These are phyloP conservation scores for Debaryomycetaceae sp. DNA, from an alignment of 1,139 yeast genomes.

Conservation along the genomic window DNA sequence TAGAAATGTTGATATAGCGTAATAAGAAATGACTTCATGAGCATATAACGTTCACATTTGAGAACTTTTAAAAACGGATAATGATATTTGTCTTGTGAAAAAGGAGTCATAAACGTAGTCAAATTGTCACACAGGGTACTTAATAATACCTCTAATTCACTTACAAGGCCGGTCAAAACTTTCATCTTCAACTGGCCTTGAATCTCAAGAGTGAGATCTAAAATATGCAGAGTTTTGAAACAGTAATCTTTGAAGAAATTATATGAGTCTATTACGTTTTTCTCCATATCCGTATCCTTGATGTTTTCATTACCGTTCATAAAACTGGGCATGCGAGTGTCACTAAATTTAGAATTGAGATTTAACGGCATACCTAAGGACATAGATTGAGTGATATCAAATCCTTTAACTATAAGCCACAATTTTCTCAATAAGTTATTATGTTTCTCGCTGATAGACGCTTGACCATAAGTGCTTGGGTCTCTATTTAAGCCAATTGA, in stretches of 20 bases:
- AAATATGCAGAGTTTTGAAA: conserved; percentile 16
- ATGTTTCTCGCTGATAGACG: conserved; percentile 19
- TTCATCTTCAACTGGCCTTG: conserved; percentile 16
- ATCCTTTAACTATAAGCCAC: conserved; percentile 47
- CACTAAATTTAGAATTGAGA: conserved; percentile 27
- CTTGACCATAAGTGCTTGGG: conserved; percentile 29
- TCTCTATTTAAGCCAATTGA: conserved; percentile 50
- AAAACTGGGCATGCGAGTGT: conserved; percentile 32
- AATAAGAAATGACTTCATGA: conserved; percentile 26
- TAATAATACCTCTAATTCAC: conserved; percentile 28
- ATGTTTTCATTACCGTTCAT: conserved; percentile 24
- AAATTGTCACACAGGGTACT: conserved; percentile 20
- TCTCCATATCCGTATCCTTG: conserved; percentile 27
- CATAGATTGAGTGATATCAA: conserved; percentile 32
- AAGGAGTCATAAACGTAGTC: conserved; percentile 23
- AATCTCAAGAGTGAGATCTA: conserved; percentile 24
- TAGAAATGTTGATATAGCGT: conserved; percentile 26
- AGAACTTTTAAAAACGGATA: conserved; percentile 30
- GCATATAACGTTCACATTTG: conserved; percentile 30
- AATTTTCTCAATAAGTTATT: conserved; percentile 48
- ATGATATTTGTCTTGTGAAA: conserved; percentile 17
- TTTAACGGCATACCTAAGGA: conserved; percentile 39
- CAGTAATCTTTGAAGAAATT: conserved; percentile 23
- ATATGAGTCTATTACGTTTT: conserved; percentile 21
- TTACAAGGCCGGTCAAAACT: conserved; percentile 19